Conservation (phyloP, 2,329 filamentous ascomycete genomes). For the Helotiales sp. region DNA sequence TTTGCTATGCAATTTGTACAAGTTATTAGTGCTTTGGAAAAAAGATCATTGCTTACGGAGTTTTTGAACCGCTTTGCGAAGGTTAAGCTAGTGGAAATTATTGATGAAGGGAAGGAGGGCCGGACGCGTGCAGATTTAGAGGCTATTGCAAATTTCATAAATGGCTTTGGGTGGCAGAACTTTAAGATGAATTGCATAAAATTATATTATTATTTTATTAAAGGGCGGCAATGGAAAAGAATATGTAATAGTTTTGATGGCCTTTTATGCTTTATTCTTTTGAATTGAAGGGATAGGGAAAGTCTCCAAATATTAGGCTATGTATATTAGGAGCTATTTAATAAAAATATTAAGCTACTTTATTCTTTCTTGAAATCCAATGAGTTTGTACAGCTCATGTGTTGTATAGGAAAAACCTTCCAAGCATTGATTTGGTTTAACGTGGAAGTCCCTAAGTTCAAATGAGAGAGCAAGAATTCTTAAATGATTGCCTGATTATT, state of each 20-base stretch:
- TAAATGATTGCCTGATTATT: background rate
- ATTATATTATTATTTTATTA: background rate
- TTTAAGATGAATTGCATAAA: background rate
- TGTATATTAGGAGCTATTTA: background rate
- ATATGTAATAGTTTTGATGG: background rate
- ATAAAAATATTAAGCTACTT: constrained; percentile 1
- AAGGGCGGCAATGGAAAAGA: background rate
- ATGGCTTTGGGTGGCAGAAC: background rate
- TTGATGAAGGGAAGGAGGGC: background rate
- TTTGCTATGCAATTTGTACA: background rate
- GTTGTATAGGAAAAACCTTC: background rate
- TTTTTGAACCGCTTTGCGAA: background rate
- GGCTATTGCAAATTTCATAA: background rate
- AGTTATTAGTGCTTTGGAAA: background rate
- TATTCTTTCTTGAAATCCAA: background rate
- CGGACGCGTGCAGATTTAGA: background rate
- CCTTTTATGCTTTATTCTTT: background rate
- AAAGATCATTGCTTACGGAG: background rate
- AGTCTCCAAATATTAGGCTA: background rate
- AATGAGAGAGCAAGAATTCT: background rate
- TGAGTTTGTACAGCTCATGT: background rate
- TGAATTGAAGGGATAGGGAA: background rate
- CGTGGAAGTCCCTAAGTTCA: background rate
- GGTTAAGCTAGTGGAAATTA: background rate
- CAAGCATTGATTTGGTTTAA: background rate